These are phyloP conservation scores for Fragaria nilgerrensis DNA, from an alignment of 306 rosid genomes.

Conservation along the genomic window DNA sequence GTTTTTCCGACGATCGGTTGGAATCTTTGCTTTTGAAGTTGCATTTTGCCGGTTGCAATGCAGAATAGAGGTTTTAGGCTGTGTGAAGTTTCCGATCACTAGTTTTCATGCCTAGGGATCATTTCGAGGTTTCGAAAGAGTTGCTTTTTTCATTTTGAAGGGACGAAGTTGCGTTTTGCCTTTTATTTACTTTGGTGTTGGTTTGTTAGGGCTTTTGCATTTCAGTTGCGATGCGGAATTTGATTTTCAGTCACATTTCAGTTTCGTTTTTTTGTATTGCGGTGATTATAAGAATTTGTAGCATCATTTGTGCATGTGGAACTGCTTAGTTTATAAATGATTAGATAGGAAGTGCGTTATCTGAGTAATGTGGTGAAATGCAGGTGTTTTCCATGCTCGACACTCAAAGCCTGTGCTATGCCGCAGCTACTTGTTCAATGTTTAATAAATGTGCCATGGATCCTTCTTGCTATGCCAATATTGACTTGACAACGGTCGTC, in stretches of 20 bases:
- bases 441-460: slow-evolving; percentile 91
- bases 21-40: background rate
- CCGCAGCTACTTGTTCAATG: slow-evolving; percentile 80
- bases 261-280: background rate
- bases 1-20: background rate
- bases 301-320: background rate
- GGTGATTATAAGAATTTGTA: background rate
- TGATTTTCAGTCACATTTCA: no score
- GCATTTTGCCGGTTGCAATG: background rate
- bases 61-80: background rate
- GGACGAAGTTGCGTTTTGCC: background rate
- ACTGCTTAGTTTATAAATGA: background rate
- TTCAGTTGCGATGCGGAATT: background rate
- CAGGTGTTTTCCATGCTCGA: slow-evolving; percentile 96
- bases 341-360: slow-evolving; percentile 15
- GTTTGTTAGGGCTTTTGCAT: background rate
- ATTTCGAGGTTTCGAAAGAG: background rate
- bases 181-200: no score
- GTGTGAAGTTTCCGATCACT: background rate
- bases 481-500: slow-evolving; percentile 75
- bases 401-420: slow-evolving; percentile 84
- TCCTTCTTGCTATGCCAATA: slow-evolving; percentile 78
- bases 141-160: background rate
- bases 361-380: slow-evolving; percentile 20
- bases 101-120: background rate